phyloP scores from a whole-genome alignment of 768 basidiomycete species.

The Naganishia antarctica region DNA sequence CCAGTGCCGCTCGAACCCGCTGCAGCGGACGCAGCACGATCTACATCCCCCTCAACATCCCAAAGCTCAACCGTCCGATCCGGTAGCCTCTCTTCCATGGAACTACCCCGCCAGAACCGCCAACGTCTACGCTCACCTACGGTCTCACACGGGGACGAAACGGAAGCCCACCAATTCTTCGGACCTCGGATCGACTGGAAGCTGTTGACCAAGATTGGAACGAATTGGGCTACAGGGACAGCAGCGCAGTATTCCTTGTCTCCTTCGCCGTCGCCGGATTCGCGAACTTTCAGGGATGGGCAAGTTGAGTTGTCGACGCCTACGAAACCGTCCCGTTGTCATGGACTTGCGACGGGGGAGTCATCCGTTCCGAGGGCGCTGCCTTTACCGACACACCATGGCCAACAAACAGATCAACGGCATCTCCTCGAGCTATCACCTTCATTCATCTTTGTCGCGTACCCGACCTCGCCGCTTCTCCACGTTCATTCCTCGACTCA shows the following conservation, averaged over 20 bases:
- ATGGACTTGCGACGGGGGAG: too few relatives aligned
- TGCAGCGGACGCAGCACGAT: too few relatives aligned
- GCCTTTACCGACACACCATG: not conserved
- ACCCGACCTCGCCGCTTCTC: constrained; percentile 43
- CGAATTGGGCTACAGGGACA: constrained; percentile 49
- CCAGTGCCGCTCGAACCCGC: too few relatives aligned
- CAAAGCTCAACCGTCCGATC: too few relatives aligned
- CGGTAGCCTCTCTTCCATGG: too few relatives aligned
- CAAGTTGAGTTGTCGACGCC: not conserved
- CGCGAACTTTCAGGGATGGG: not conserved
- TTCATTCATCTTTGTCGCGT: constrained; percentile 45
- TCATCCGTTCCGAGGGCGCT: not conserved
- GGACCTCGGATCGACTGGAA: constrained; percentile 43
- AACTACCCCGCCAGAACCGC: too few relatives aligned
- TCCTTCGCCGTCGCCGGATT: constrained; percentile 31
- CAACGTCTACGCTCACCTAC: too few relatives aligned
- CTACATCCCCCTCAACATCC: too few relatives aligned
- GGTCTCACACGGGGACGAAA: not conserved
- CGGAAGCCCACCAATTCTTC: not conserved
- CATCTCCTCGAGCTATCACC: constrained; percentile 44
- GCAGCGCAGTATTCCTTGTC: constrained; percentile 42
- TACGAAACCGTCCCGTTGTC: not conserved
- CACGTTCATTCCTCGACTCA: constrained; percentile 38
- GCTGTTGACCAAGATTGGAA: constrained; percentile 41
- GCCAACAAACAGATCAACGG: not conserved